Conservation (phyloP, 805 yeast genomes). For the Ogataea nonfermentans region DNA sequence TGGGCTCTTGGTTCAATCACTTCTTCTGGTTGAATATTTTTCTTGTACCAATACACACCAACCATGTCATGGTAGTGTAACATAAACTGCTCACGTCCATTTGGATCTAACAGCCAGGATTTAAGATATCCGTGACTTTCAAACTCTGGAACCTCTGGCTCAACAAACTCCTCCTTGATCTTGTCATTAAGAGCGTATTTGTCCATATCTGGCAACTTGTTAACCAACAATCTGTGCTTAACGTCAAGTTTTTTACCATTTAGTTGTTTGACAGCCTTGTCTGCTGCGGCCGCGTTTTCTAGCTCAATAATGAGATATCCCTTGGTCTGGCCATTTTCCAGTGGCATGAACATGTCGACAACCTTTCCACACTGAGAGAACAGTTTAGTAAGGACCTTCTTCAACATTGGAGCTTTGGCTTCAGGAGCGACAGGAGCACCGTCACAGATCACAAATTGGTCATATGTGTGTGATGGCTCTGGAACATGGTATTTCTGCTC, state of each 20-base stretch:
- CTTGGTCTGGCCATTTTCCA: constrained; percentile 73
- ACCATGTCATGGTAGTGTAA: constrained; percentile 78
- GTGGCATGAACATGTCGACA: constrained; percentile 78
- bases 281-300: constrained; percentile 63
- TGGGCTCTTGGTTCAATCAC: constrained; percentile 75
- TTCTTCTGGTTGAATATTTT: constrained; percentile 66
- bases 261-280: constrained; percentile 72
- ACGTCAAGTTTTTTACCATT: constrained; percentile 91
- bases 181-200: constrained; percentile 67
- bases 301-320: constrained; percentile 88
- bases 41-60: constrained; percentile 83
- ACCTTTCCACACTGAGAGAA: constrained; percentile 78
- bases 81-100: constrained; percentile 87
- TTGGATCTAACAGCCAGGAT: constrained; percentile 87
- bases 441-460: constrained; percentile 80
- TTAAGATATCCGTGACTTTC: constrained; percentile 76
- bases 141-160: constrained; percentile 72
- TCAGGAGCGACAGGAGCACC: constrained; percentile 97
- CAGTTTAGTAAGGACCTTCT: constrained; percentile 80
- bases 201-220: constrained; percentile 79
- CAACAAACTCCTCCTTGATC: constrained; percentile 59
- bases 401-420: constrained; percentile 75
- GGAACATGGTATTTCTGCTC: constrained; percentile 68
- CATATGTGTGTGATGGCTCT: constrained; percentile 60
- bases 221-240: constrained; percentile 84